Percentiles rank a stretch among this genome's conserved stretches.
These are phyloP conservation scores for Stereum hirsutum DNA, from an alignment of 1,284 basidiomycete genomes.

Conservation along the genomic window DNA sequence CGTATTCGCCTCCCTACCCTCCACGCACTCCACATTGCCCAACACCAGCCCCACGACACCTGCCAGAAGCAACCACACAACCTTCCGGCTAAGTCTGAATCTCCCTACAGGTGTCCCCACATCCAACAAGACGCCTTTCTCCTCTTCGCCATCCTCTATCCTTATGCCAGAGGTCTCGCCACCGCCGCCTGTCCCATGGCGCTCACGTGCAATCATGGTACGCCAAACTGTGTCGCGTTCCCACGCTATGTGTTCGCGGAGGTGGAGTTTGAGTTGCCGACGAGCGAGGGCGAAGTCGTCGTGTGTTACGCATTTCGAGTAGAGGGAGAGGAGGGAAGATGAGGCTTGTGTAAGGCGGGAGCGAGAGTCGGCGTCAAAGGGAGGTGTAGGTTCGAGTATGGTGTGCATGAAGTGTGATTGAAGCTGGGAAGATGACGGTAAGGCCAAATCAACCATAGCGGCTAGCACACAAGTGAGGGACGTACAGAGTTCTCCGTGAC, in stretches of 20 bases:
- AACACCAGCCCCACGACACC: conserved; percentile 48
- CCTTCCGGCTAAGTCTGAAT: conserved; percentile 58
- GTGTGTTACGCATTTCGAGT: conserved; percentile 80
- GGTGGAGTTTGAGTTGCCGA: conserved; percentile 80
- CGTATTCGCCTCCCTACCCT: conserved; percentile 74
- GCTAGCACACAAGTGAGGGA: conserved; percentile 4
- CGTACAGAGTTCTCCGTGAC: conserved; percentile 73
- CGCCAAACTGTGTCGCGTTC: conserved; percentile 95
- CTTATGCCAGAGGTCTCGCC: too few relatives aligned
- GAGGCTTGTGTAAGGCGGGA: conserved; percentile 59
- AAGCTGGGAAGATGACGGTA: conserved; percentile 33
- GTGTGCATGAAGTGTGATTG: conserved; percentile 79
- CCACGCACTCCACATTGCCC: conserved; percentile 53
- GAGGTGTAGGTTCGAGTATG: conserved; percentile 59
- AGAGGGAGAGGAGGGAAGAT: conserved; percentile 61
- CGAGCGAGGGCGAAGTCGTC: conserved; percentile 68
- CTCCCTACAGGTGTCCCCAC: conserved; percentile 54
- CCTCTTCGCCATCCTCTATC: too few relatives aligned
- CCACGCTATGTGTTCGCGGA: conserved; percentile 92
- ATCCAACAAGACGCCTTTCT: conserved; percentile 29
- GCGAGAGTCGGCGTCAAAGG: conserved; percentile 62
- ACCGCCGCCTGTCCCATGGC: conserved; percentile 54
- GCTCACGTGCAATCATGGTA: conserved; percentile 91
- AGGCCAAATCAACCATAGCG: conserved; percentile 2
- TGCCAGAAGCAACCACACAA: conserved; percentile 50